A percentile compares a stretch with the other conserved stretches of the same genome.
phyloP scores from a whole-genome alignment of 2,329 filamentous ascomycete species.

The Aspergillus floridensis region DNA sequence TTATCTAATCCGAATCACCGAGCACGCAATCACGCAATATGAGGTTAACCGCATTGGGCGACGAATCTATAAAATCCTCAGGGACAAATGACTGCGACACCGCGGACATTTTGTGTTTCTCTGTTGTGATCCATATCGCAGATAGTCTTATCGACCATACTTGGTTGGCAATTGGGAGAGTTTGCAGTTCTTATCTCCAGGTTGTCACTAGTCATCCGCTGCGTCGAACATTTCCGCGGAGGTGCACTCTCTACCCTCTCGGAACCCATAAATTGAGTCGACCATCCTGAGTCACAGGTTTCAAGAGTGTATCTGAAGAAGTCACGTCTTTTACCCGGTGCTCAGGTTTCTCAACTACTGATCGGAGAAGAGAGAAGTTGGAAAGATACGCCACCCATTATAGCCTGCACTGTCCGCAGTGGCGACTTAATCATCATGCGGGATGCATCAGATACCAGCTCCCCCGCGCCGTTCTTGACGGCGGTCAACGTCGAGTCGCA shows the following conservation, averaged over 20 bases:
- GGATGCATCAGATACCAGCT: slow-evolving; percentile 24
- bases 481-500: slow-evolving; percentile 42
- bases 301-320: not conserved
- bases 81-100: not conserved
- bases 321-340: too few relatives aligned
- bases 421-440: slow-evolving; percentile 30
- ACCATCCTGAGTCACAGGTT: not conserved
- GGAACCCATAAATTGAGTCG: not conserved
- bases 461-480: slow-evolving; percentile 36
- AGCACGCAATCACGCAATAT: slow-evolving; percentile 38
- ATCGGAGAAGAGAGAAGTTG: not conserved
- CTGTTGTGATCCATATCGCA: slow-evolving; percentile 10
- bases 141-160: slow-evolving; percentile 20
- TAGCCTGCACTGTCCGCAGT: slow-evolving; percentile 6
- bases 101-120: slow-evolving; percentile 1
- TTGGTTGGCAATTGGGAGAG: slow-evolving; percentile 8
- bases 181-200: slow-evolving; percentile 19
- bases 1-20: slow-evolving; percentile 22
- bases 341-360: too few relatives aligned
- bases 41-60: slow-evolving; percentile 28
- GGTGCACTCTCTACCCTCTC: slow-evolving; percentile 7
- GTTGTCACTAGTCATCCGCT: slow-evolving; percentile 13
- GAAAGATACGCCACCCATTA: not conserved
- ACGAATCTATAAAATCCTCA: slow-evolving; percentile 25
- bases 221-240: slow-evolving; percentile 22